Base-by-base conservation (phyloP, 2,329 filamentous ascomycete genomes). In the Pyrenochaeta sp. region DNA sequence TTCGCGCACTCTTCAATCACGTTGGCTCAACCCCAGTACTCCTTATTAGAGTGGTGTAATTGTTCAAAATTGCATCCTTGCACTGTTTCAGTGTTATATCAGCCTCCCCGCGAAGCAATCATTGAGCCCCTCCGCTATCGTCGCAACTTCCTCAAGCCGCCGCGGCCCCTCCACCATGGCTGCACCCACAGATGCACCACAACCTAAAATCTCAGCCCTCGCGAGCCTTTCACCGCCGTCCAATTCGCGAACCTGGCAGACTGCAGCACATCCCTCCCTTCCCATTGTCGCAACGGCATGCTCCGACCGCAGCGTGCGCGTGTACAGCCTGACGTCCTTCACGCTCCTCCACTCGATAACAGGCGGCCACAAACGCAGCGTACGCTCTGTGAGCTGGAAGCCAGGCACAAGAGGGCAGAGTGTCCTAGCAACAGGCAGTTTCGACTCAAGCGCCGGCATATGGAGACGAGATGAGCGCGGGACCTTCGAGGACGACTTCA, bases 371-470 rank as follows among this genome's bases (percentile, higher is more conserved):
- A 89, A 90, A 59, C 88, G 94, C 43, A 94, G 88, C 60, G 85
- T 99, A n/a, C 84, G 94, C 41, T 84, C 85, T 35, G 84, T 86
- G 14, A 86, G 90, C 24, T 99, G 94, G 94, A 96, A 96, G 73
- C 91, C 92, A 0, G 80, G 81, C 8, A 60, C 55, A 1, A 74
- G 80, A 10, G 80, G 78, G 14, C 63, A 71, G 66, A 86, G 89
- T 42, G 90, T 93, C 30, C 81, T 97, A 11, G 92, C 93, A 4
- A 96, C 92, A 0, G 94, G 90, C 3, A 94, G 88, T 68, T 99
- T 99, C 68, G 94, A 99, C 71, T 87, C 90, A 11, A 95, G 89
- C 1, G 92, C 93, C 2, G 94, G 91, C 1, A 76, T 80, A 22
- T 79, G 77, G 77, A 61, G 75, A 43, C 7, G 82, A 89, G 60